phyloP scores from a whole-genome alignment of 805 yeast genomes.

The Cyberlindnera sargentensis region DNA sequence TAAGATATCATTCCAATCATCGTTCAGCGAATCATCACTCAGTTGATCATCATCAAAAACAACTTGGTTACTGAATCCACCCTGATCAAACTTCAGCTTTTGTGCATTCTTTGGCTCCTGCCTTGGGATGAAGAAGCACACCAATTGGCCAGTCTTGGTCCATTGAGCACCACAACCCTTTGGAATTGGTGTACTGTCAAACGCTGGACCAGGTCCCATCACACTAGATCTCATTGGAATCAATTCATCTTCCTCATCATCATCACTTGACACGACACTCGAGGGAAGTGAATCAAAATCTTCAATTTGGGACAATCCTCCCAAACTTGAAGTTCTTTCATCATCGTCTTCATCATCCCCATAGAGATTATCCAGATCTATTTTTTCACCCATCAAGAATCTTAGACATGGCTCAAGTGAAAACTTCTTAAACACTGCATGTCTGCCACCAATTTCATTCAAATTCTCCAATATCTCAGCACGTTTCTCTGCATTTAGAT shows the following conservation, averaged over 20 bases:
- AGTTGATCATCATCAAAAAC: slow-evolving; percentile 20
- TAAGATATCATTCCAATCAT: slow-evolving; percentile 63
- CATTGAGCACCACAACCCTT: slow-evolving; percentile 91
- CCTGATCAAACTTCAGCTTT: slow-evolving; percentile 46
- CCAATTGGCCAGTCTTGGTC: slow-evolving; percentile 70
- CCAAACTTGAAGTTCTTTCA: slow-evolving; percentile 7
- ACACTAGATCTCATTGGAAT: slow-evolving; percentile 10
- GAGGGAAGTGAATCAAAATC: slow-evolving; percentile 28
- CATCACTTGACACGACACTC: slow-evolving; percentile 13
- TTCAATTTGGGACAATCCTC: slow-evolving; percentile 24
- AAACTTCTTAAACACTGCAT: slow-evolving; percentile 49
- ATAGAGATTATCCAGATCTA: slow-evolving; percentile 34
- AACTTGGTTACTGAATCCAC: slow-evolving; percentile 38
- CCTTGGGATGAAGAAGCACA: slow-evolving; percentile 71
- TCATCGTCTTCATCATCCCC: slow-evolving; percentile 32
- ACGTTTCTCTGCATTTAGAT: slow-evolving; percentile 42
- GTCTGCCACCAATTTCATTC: slow-evolving; percentile 47
- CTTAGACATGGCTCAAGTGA: slow-evolving; percentile 79
- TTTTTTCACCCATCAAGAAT: slow-evolving; percentile 72
- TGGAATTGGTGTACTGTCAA: slow-evolving; percentile 85
- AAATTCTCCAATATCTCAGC: slow-evolving; percentile 46
- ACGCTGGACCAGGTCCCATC: slow-evolving; percentile 15
- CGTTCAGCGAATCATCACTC: slow-evolving; percentile 53
- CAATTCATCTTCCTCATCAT: slow-evolving; percentile 27
- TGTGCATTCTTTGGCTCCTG: slow-evolving; percentile 30